These are phyloP conservation scores for Rhodamnia argentea DNA, from an alignment of 345 rosid species.

Conservation along the genomic window DNA sequence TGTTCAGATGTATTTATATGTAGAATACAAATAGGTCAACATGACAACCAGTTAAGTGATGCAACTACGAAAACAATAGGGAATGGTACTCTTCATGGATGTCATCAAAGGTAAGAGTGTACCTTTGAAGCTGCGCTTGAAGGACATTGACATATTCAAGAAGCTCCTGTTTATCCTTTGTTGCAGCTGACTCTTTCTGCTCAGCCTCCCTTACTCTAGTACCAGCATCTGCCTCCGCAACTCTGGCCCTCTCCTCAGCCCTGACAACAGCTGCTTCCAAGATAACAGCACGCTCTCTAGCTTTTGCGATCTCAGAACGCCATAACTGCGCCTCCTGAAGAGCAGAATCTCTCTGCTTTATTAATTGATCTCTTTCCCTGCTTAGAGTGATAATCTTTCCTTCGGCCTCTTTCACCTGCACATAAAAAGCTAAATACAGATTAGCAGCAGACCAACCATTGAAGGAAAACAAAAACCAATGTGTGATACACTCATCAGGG, in stretches of 20 bases:
- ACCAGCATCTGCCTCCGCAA: constrained; percentile 66
- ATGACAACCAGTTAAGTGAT: not conserved
- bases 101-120: constrained; percentile 2
- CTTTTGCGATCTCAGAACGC: constrained; percentile 96
- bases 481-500: not conserved
- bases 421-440: not conserved
- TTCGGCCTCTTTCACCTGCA: constrained; percentile 68
- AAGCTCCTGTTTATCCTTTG: constrained; percentile 88
- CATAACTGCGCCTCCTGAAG: constrained; percentile 86
- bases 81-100: not conserved
- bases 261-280: constrained; percentile 85
- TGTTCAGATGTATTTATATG: not conserved
- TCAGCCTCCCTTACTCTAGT: constrained; percentile 74
- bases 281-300: constrained; percentile 84
- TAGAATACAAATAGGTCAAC: not conserved
- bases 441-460: not conserved
- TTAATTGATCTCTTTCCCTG: constrained; percentile 67
- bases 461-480: not conserved
- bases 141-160: constrained; percentile 69
- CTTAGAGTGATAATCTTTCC: constrained; percentile 43
- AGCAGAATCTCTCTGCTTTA: constrained; percentile 81
- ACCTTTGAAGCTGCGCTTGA: constrained; percentile 93
- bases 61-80: not conserved
- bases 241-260: constrained; percentile 91
- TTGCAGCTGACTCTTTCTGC: constrained; percentile 58